Conservation (phyloP, 805 yeast genomes). For the Candida pseudofarinosa region DNA sequence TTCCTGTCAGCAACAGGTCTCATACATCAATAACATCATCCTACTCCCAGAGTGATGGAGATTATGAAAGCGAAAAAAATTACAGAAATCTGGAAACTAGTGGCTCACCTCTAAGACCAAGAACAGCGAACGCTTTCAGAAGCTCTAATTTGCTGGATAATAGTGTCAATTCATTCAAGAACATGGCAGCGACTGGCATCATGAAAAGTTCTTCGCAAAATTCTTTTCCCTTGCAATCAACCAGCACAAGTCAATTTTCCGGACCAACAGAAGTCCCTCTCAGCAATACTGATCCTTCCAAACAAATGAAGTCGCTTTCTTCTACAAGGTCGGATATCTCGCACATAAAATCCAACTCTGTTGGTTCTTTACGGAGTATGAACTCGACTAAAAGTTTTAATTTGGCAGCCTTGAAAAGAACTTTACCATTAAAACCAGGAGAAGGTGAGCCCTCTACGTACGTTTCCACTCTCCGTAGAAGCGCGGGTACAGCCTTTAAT, state of each 20-base stretch:
- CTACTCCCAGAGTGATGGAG: background rate
- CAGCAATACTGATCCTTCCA: background rate
- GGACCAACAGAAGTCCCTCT: background rate
- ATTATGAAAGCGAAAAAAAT: background rate
- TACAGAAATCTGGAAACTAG: background rate
- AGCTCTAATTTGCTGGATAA: background rate
- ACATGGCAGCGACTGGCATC: background rate
- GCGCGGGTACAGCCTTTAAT: conserved; percentile 47
- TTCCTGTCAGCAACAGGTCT: background rate
- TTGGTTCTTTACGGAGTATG: conserved; percentile 33
- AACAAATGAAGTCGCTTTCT: background rate
- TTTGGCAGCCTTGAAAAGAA: conserved; percentile 33
- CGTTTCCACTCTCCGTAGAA: conserved; percentile 40
- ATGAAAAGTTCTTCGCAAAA: background rate
- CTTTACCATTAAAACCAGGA: conserved; percentile 37
- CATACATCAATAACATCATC: background rate
- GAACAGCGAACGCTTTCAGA: background rate
- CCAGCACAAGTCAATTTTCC: background rate
- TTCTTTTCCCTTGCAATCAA: background rate
- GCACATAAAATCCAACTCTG: conserved; percentile 25
- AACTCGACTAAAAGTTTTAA: conserved; percentile 33
- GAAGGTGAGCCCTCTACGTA: conserved; percentile 52
- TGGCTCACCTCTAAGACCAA: background rate
- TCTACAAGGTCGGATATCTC: background rate
- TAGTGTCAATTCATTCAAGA: background rate